A percentile compares a stretch with the other conserved stretches of the same genome.
Conservation (phyloP, 176 grass and related monocot genomes). For the Puccinellia tenuiflora region DNA sequence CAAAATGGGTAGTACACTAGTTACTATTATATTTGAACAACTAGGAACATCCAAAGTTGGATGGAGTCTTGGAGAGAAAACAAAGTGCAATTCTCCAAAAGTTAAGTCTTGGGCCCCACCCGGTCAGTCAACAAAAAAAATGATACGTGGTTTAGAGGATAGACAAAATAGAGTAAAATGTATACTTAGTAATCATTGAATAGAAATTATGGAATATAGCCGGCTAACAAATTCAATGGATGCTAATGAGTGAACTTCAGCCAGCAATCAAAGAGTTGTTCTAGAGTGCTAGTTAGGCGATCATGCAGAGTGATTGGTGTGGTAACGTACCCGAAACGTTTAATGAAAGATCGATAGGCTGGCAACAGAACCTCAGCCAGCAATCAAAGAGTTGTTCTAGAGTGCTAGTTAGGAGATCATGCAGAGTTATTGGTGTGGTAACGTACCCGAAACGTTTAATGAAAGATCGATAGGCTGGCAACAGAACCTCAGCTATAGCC, state of each 20-base stretch:
- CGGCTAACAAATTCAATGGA: not conserved
- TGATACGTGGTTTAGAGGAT: not conserved
- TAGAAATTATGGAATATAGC: not conserved
- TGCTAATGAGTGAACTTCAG: not conserved
- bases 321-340: constrained; percentile 84
- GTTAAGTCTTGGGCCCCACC: too few relatives aligned
- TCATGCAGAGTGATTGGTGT: not conserved
- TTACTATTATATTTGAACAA: not conserved
- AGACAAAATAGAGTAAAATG: not conserved
- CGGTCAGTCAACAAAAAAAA: constrained; percentile 1
- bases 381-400: not conserved
- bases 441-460: constrained; percentile 87
- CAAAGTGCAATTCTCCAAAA: not conserved
- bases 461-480: constrained; percentile 92
- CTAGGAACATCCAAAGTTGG: not conserved
- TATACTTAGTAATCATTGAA: not conserved
- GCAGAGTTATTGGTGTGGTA: not conserved
- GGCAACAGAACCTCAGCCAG: constrained; percentile 83
- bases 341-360: constrained; percentile 85
- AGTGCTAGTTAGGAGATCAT: not conserved
- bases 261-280: not conserved
- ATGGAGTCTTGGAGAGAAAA: not conserved
- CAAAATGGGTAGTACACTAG: not conserved
- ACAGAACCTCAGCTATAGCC: constrained; percentile 76
- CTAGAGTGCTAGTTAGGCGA: not conserved